Evolutionary conservation across 192 early-diverging fungal genomes (phyloP), one percentile per base, ranked within the genome.

Genomic region (Chytriomyces confervae): DNA sequence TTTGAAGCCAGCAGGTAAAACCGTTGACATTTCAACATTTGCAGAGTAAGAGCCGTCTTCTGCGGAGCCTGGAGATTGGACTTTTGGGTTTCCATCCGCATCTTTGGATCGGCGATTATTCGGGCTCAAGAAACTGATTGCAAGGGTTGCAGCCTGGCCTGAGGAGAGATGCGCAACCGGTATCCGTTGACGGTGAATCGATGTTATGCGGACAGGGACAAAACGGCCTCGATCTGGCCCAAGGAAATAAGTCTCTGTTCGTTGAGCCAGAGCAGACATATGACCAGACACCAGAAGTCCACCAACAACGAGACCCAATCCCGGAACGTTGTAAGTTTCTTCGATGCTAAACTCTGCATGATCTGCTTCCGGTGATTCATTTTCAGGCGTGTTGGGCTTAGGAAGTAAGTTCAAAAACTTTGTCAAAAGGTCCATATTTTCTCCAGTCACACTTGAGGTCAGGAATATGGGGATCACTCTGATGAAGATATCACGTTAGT

Each of bases 101-200:
- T 62, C 66, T 20, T 23, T 64, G 13, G 44, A 62, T 44, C 7
- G 36, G 62, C 20, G 44, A 63, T 78, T 61, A 62, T 45, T 48
- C 53, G 53, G 20, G 53, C 53, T 57, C 50, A 63, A 11, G 70
- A 81, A 84, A 69, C n/a, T 81, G 44, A 96, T 82, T 6, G 94
- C 95, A 47, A 92, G 79, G 8, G 93, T 91, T 6, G 92, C 93
- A 24, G 92, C 92, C 29, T 94, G 91, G 6, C 94, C 93, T 0
- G 91, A 85, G 27, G 89, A 82, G 11, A 93, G 85, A 7, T 87
- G 84, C 23, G 88, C 85, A 60, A 91, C 88, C 0, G 93, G 90
- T 74, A 93, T 92, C 1, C 95, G 88, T 74, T 95, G 91, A 6
- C 93, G 89, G 53, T 97, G 94, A 43, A 95, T 93, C 0, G 94